phyloP scores from a whole-genome alignment of 1,284 basidiomycete genomes.

The Rhizopogon hawkerae region DNA sequence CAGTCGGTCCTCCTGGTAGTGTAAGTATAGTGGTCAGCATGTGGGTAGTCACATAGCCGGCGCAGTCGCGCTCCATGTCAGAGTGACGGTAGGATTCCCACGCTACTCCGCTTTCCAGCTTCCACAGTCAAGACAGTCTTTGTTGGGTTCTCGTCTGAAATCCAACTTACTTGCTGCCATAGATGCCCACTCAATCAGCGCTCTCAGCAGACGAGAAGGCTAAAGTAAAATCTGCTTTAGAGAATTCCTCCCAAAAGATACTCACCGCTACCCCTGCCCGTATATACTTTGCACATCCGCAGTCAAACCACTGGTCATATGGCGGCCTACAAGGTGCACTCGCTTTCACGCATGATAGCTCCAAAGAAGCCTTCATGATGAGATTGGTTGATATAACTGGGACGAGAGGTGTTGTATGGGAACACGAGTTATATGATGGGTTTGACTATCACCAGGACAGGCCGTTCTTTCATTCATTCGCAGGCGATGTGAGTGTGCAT shows the following conservation, averaged over 20 bases:
- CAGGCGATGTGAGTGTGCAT: slow-evolving; percentile 71
- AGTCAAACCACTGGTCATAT: slow-evolving; percentile 75
- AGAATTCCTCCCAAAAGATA: slow-evolving; percentile 60
- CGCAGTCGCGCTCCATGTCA: no score
- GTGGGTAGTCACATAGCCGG: no score
- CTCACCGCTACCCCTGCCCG: slow-evolving; percentile 70
- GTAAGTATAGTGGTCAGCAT: no score
- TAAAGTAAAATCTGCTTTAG: slow-evolving; percentile 63
- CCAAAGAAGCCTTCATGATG: slow-evolving; percentile 54
- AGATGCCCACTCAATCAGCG: slow-evolving; percentile 65
- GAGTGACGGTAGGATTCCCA: not conserved
- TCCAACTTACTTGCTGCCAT: not conserved
- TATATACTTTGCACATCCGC: slow-evolving; percentile 79
- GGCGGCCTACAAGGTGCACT: slow-evolving; percentile 80
- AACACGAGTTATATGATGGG: slow-evolving; percentile 84
- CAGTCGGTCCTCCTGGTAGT: no score
- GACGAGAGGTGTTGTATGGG: slow-evolving; percentile 86
- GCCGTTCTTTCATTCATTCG: slow-evolving; percentile 90
- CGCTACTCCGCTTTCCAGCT: not conserved
- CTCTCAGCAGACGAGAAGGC: slow-evolving; percentile 68
- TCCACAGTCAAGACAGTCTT: not conserved
- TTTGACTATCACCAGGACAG: slow-evolving; percentile 84
- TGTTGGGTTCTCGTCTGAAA: not conserved
- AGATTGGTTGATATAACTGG: slow-evolving; percentile 77
- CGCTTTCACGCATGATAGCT: slow-evolving; percentile 60